These are phyloP conservation scores for Russula sp. DNA, from an alignment of 768 basidiomycete genomes.

Conservation along the genomic window DNA sequence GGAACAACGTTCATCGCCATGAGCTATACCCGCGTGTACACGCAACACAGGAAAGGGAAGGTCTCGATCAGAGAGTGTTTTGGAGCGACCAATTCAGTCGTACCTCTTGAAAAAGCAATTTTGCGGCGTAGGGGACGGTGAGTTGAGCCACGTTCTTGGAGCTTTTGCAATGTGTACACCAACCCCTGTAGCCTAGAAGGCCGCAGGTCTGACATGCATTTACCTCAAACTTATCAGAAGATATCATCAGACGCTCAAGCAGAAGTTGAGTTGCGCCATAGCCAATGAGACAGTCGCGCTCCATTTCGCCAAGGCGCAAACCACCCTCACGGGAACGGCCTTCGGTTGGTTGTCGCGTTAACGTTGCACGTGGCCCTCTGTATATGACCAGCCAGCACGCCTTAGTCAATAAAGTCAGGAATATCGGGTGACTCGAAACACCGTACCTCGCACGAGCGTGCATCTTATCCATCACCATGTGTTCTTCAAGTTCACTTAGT, in stretches of 20 bases:
- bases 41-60: not conserved
- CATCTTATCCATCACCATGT: conserved; percentile 99
- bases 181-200: conserved; percentile 89
- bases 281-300: conserved; percentile 96
- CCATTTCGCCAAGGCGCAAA: conserved; percentile 97
- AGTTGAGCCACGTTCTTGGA: conserved; percentile 94
- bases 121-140: conserved; percentile 95
- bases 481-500: conserved; percentile 45
- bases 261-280: conserved; percentile 97
- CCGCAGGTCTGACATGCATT: conserved; percentile 95
- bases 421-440: conserved; percentile 1
- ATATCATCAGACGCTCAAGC: conserved; percentile 97
- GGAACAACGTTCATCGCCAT: conserved; percentile 98
- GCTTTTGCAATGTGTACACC: conserved; percentile 98
- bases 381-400: conserved; percentile 3
- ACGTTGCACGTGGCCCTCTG: conserved; percentile 91
- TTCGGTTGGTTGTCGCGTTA: conserved; percentile 97
- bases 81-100: conserved; percentile 25
- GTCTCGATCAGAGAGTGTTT: conserved; percentile 6
- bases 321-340: conserved; percentile 98
- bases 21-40: conserved; percentile 42
- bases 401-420: not conserved
- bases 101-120: conserved; percentile 87
- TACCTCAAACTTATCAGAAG: conserved; percentile 96
- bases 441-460: conserved; percentile 90